phyloP scores from a whole-genome alignment of 2,329 filamentous ascomycete genomes.

The Penicillium sp. region DNA sequence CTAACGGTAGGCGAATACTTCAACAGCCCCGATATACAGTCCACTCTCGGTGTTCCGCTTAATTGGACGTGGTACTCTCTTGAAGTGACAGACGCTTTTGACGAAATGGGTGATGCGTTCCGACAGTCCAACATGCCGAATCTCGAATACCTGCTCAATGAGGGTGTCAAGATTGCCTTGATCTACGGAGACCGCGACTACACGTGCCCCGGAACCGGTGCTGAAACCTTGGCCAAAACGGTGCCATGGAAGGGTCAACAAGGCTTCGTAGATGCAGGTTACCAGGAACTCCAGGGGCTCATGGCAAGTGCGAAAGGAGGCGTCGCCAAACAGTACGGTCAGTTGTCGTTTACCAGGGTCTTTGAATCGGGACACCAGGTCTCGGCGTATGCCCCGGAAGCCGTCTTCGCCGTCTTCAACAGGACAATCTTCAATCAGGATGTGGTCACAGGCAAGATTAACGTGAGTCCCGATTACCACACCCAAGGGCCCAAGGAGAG shows the following conservation, averaged over 20 bases:
- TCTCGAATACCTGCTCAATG: conserved; percentile 50
- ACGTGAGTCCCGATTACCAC: neutral
- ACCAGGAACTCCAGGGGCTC: neutral
- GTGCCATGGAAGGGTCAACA: neutral
- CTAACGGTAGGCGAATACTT: neutral
- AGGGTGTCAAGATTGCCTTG: conserved; percentile 54
- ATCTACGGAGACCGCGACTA: conserved; percentile 59
- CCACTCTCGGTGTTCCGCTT: neutral
- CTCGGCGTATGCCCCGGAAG: neutral
- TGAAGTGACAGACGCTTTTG: neutral
- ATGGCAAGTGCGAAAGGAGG: conserved; percentile 20
- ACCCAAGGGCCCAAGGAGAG: neutral
- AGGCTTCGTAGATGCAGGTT: neutral
- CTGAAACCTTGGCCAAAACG: neutral
- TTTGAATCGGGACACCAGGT: conserved; percentile 43
- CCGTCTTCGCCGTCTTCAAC: neutral
- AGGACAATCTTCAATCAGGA: neutral
- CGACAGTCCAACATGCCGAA: neutral
- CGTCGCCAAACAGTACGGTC: conserved; percentile 45
- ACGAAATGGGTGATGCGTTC: neutral
- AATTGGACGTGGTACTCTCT: neutral
- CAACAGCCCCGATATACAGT: neutral
- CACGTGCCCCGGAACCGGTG: neutral
- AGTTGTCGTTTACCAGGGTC: conserved; percentile 47
- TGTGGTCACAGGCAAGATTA: neutral